phyloP scores from a whole-genome alignment of 805 yeast species.

The Nakazawaea peltata region DNA sequence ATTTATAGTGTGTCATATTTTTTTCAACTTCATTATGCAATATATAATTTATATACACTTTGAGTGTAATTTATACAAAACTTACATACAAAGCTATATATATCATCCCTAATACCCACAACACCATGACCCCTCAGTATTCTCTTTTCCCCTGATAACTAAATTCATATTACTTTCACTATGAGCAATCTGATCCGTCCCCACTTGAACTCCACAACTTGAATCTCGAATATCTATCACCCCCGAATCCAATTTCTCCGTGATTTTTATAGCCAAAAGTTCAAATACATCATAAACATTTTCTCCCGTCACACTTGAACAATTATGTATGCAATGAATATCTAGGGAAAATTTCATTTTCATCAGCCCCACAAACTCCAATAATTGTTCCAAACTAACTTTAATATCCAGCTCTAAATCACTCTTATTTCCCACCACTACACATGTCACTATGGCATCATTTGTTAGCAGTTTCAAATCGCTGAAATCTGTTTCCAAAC shows the following conservation, averaged over 20 bases:
- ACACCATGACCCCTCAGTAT: neutral
- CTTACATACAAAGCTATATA: neutral
- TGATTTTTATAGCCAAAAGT: constrained; percentile 28
- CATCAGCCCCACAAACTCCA: constrained; percentile 7
- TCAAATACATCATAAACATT: constrained; percentile 33
- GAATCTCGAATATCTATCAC: constrained; percentile 5
- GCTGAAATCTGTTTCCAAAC: constrained; percentile 21
- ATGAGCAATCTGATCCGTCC: constrained; percentile 4
- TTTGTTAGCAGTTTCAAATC: constrained; percentile 23
- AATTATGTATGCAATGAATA: constrained; percentile 23
- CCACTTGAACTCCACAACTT: constrained; percentile 9
- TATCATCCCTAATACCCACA: too few relatives aligned
- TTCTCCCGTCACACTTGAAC: constrained; percentile 29
- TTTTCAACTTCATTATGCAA: too few relatives aligned
- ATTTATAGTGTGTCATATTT: too few relatives aligned
- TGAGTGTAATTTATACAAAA: too few relatives aligned
- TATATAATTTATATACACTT: too few relatives aligned
- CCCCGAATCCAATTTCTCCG: constrained; percentile 40
- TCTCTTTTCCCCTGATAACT: neutral
- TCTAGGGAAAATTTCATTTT: constrained; percentile 15
- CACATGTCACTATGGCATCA: constrained; percentile 17
- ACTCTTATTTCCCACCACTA: constrained; percentile 27
- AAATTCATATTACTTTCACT: constrained; percentile 6
- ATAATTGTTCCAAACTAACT: neutral
- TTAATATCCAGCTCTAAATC: constrained; percentile 15